Percentiles rank a stretch among this genome's conserved stretches.
Conservation (phyloP, 345 rosid genomes). For the Melastoma malabathricum region DNA sequence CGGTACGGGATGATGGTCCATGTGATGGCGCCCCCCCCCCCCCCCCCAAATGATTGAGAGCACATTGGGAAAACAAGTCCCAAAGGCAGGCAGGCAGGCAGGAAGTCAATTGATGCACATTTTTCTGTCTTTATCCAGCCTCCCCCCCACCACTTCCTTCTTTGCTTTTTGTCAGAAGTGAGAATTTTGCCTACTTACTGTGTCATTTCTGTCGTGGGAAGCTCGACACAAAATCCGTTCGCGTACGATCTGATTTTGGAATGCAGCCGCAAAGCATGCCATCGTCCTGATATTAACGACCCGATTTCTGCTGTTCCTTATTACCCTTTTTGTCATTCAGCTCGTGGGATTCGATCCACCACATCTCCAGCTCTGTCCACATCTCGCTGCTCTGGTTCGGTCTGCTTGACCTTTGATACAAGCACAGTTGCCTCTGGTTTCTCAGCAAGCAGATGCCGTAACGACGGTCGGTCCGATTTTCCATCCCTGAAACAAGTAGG, state of each 20-base stretch:
- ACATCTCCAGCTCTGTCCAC: too few relatives aligned
- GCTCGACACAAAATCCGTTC: conserved; percentile 71
- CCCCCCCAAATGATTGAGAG: too few relatives aligned
- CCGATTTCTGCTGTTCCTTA: conserved; percentile 18
- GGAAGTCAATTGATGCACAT: too few relatives aligned
- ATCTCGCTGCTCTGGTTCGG: conserved; percentile 16
- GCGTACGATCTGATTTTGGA: conserved; percentile 85
- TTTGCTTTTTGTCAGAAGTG: background rate
- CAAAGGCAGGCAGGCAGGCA: too few relatives aligned
- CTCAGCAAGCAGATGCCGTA: conserved; percentile 69
- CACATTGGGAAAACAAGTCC: too few relatives aligned
- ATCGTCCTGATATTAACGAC: conserved; percentile 56
- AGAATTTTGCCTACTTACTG: conserved; percentile 7
- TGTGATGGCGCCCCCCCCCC: too few relatives aligned
- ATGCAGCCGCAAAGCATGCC: conserved; percentile 79
- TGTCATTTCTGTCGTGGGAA: conserved; percentile 47
- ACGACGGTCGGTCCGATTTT: conserved; percentile 62
- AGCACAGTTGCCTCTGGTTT: conserved; percentile 40
- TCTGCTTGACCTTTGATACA: conserved; percentile 22
- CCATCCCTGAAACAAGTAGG: conserved; percentile 53
- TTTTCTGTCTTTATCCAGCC: too few relatives aligned
- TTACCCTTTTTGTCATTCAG: conserved; percentile 3
- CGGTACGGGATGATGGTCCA: too few relatives aligned
- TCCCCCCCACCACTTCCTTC: too few relatives aligned
- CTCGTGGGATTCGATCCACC: too few relatives aligned